Conservation (phyloP, 2,329 filamentous ascomycete species). For the Davidsoniella australis region DNA sequence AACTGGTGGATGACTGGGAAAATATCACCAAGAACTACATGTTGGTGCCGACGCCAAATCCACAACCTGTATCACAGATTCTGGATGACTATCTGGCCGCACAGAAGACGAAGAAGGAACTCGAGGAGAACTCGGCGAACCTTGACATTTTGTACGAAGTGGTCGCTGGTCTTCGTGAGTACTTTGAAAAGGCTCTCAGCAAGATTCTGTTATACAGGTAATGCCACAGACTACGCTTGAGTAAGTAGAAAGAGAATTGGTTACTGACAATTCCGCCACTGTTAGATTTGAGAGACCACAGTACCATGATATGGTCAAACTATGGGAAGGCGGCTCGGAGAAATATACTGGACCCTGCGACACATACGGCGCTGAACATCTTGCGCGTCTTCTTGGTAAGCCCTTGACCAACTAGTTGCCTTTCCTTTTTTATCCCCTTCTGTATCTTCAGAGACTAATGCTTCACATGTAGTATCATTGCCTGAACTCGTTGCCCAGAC, state of each 20-base stretch:
- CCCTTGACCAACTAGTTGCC: conserved; percentile 9
- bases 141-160: conserved; percentile 82
- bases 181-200: conserved; percentile 81
- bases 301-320: conserved; percentile 59
- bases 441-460: neutral
- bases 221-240: conserved; percentile 16
- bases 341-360: conserved; percentile 57
- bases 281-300: conserved; percentile 74
- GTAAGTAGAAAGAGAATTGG: conserved; percentile 11
- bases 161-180: conserved; percentile 69
- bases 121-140: conserved; percentile 49
- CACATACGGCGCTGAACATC: conserved; percentile 83
- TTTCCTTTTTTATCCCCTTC: neutral
- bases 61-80: conserved; percentile 57
- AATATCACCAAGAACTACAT: conserved; percentile 92
- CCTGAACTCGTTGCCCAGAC: conserved; percentile 92
- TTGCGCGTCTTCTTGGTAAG: conserved; percentile 75
- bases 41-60: conserved; percentile 68
- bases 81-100: conserved; percentile 63
- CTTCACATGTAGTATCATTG: conserved; percentile 48
- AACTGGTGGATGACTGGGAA: conserved; percentile 97
- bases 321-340: conserved; percentile 45
- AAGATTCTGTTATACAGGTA: conserved; percentile 73
- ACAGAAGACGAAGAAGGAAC: conserved; percentile 40
- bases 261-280: neutral